Conservation (phyloP, 148 eudicot genomes). For the Selenicereus undatus region DNA sequence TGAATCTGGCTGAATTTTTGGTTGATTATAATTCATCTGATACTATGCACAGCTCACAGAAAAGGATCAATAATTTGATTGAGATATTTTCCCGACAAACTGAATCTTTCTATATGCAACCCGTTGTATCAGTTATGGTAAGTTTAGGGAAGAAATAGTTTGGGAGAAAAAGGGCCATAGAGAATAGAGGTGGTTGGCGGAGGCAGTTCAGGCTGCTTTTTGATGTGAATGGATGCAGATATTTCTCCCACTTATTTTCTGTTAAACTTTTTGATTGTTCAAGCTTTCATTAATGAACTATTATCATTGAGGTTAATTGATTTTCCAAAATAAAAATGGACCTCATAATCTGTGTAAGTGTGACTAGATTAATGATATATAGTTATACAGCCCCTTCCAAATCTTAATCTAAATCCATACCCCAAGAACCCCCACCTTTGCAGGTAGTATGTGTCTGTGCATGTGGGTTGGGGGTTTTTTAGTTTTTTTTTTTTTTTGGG, state of each 20-base stretch:
- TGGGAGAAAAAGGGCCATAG: constrained; percentile 31
- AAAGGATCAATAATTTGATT: constrained; percentile 76
- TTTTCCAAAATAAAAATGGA: not conserved
- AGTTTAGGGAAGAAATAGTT: constrained; percentile 26
- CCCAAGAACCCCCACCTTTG: too few relatives aligned
- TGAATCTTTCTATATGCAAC: constrained; percentile 58
- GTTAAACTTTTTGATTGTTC: not conserved
- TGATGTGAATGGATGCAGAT: constrained; percentile 99
- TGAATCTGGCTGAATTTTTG: constrained; percentile 95
- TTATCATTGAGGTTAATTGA: not conserved
- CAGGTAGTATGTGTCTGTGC: too few relatives aligned
- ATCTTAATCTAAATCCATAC: too few relatives aligned
- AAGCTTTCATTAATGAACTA: not conserved
- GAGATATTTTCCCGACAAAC: constrained; percentile 71
- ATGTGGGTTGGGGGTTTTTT: too few relatives aligned
- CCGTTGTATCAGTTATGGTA: constrained; percentile 36
- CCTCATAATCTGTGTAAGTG: not conserved
- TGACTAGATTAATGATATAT: constrained; percentile 8
- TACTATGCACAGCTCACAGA: constrained; percentile 72
- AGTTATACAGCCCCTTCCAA: not conserved
- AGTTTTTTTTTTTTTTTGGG: too few relatives aligned
- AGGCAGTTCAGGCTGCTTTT: constrained; percentile 80
- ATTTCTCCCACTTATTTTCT: constrained; percentile 8
- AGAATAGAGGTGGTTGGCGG: constrained; percentile 75
- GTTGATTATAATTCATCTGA: constrained; percentile 89